Percentiles rank a stretch among this genome's conserved stretches.
These are phyloP conservation scores for Rhizopogon roseolus DNA, from an alignment of 768 basidiomycete genomes.

Conservation along the genomic window DNA sequence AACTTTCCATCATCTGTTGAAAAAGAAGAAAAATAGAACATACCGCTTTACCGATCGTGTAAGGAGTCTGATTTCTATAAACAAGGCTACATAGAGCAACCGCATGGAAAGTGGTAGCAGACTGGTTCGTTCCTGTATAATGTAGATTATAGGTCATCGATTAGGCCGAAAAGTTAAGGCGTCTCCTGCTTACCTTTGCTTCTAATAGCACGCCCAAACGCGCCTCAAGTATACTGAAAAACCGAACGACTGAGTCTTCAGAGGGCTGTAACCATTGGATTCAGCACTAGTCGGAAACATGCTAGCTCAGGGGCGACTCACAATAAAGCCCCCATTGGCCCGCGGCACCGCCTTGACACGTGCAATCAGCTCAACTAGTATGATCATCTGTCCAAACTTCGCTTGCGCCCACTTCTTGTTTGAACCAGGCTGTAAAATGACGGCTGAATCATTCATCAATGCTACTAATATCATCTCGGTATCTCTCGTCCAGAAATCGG, in stretches of 20 bases:
- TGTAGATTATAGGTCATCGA: neutral
- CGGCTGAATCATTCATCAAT: conserved; percentile 45
- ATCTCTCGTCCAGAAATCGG: conserved; percentile 64
- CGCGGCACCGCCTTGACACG: conserved; percentile 41
- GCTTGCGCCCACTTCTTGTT: conserved; percentile 38
- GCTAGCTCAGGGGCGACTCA: conserved; percentile 14
- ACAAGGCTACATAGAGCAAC: conserved; percentile 53
- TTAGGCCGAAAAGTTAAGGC: neutral
- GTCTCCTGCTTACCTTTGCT: conserved; percentile 40
- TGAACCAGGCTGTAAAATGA: conserved; percentile 10
- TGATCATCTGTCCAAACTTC: conserved; percentile 56
- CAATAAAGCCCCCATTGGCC: conserved; percentile 35
- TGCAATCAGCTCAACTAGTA: conserved; percentile 59
- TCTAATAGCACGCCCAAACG: conserved; percentile 52
- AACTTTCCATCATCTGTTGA: conserved; percentile 22
- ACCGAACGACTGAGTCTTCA: conserved; percentile 16
- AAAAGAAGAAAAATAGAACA: conserved; percentile 13
- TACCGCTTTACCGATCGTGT: conserved; percentile 63
- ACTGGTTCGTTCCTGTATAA: conserved; percentile 45
- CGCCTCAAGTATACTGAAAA: conserved; percentile 52
- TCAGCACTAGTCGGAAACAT: neutral
- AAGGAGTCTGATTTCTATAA: conserved; percentile 59
- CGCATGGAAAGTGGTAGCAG: conserved; percentile 54
- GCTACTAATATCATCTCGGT: conserved; percentile 74
- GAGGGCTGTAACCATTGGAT: neutral